Evolutionary conservation across 805 yeast species (phyloP).

Genomic region (Starmerella asiatica): DNA sequence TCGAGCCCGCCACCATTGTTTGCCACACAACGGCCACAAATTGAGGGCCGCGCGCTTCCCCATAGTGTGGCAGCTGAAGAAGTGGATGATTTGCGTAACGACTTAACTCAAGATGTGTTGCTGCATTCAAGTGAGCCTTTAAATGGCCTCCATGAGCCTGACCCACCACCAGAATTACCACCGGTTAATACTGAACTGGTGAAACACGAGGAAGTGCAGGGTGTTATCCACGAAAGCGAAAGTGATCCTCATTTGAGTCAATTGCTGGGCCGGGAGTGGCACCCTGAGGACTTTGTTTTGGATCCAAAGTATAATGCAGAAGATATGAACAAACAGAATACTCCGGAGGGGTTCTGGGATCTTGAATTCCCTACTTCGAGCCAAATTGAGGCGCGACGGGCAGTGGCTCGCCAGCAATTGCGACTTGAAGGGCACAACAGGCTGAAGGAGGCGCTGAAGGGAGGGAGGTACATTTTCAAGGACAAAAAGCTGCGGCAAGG

Average conservation of each 20-base stretch:
- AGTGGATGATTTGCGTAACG: too few species aligned
- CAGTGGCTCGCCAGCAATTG: background rate
- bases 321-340: slow-evolving; percentile 6
- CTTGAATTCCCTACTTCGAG: slow-evolving; percentile 12
- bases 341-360: slow-evolving; percentile 17
- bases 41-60: background rate
- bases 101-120: too few species aligned
- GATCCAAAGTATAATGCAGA: slow-evolving; percentile 1
- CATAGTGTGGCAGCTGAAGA: background rate
- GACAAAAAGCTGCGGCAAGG: slow-evolving; percentile 3
- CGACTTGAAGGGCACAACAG: slow-evolving; percentile 7
- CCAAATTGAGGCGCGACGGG: slow-evolving; percentile 1
- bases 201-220: too few species aligned
- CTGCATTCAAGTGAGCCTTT: too few species aligned
- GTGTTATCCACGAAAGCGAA: too few species aligned
- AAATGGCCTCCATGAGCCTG: too few species aligned
- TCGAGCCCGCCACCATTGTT: slow-evolving; percentile 8
- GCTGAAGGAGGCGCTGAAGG: slow-evolving; percentile 7
- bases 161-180: too few species aligned
- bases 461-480: slow-evolving; percentile 9
- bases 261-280: slow-evolving; percentile 7
- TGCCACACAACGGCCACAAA: too few species aligned
- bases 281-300: slow-evolving; percentile 12
- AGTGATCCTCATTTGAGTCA: too few species aligned
- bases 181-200: too few species aligned